phyloP scores from a whole-genome alignment of 176 grass and related monocot genomes.

The Musa beccarii region DNA sequence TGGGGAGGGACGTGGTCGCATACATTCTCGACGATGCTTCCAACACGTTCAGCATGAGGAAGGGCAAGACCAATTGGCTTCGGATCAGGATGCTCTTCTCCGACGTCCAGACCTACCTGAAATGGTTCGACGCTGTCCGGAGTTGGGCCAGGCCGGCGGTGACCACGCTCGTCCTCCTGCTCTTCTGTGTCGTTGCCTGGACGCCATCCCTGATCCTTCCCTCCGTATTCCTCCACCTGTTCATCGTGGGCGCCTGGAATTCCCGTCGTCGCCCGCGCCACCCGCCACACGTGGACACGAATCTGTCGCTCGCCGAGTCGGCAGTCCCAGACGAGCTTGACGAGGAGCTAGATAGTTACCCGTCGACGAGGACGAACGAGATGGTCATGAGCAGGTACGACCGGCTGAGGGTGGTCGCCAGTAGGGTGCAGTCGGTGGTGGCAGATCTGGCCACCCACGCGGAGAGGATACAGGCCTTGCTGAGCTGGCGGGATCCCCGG shows the following conservation, averaged over 20 bases:
- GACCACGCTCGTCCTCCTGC: neutral
- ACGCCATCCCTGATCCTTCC: neutral
- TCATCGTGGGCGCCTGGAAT: constrained; percentile 22
- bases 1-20: constrained; percentile 3
- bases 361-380: constrained; percentile 1
- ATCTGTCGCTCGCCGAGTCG: neutral
- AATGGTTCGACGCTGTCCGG: constrained; percentile 16
- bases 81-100: constrained; percentile 3
- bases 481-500: constrained; percentile 27
- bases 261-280: neutral
- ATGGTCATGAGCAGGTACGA: constrained; percentile 1
- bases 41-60: constrained; percentile 7
- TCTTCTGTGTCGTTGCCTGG: constrained; percentile 4
- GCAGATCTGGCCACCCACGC: constrained; percentile 7
- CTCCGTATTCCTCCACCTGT: constrained; percentile 26
- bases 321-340: neutral
- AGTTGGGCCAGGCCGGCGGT: constrained; percentile 15
- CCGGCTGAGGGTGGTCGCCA: neutral
- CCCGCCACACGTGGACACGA: neutral
- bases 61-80: neutral
- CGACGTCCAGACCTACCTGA: neutral
- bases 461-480: constrained; percentile 20
- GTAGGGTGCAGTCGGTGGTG: neutral
- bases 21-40: constrained; percentile 1
- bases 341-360: constrained; percentile 25